Evolutionary conservation across 495 filamentous ascomycete genomes (phyloP).

Genomic region (Evernia prunastri): DNA sequence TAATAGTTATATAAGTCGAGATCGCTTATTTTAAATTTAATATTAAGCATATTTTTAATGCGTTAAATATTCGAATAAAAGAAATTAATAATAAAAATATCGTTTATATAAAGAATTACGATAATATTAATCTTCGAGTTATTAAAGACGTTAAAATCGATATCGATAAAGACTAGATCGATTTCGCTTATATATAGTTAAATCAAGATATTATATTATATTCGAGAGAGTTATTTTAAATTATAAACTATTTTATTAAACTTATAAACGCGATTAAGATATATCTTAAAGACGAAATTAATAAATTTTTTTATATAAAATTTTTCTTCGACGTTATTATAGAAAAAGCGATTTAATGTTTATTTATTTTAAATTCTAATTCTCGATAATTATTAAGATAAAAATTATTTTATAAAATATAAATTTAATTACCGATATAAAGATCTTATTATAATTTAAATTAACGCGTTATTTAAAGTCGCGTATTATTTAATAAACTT

Average conservation of each 20-base stretch:
- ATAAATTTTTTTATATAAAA: neutral
- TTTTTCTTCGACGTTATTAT: conserved; percentile 12
- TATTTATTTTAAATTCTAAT: conserved; percentile 1
- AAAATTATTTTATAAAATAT: conserved; percentile 15
- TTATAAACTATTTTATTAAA: too few species aligned
- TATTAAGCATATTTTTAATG: conserved; percentile 4
- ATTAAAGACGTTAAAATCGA: neutral
- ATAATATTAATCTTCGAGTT: too few species aligned
- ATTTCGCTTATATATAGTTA: neutral
- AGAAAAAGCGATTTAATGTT: neutral
- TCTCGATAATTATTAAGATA: conserved; percentile 3
- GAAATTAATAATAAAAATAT: conserved; percentile 1
- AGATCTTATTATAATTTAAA: too few species aligned
- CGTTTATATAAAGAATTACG: neutral
- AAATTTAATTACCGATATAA: too few species aligned
- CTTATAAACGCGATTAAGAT: too few species aligned
- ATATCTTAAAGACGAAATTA: too few species aligned
- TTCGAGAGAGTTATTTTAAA: too few species aligned
- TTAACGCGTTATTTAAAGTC: too few species aligned
- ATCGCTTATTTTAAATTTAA: conserved; percentile 5
- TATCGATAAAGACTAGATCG: neutral
- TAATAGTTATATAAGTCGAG: neutral
- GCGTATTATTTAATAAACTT: too few species aligned
- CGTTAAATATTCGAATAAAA: conserved; percentile 2
- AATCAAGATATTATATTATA: neutral